A percentile compares a stretch with the other conserved stretches of the same genome.
Evolutionary conservation across 2,329 filamentous ascomycete species (phyloP).

Genomic region (Westerdykella ornata): DNA sequence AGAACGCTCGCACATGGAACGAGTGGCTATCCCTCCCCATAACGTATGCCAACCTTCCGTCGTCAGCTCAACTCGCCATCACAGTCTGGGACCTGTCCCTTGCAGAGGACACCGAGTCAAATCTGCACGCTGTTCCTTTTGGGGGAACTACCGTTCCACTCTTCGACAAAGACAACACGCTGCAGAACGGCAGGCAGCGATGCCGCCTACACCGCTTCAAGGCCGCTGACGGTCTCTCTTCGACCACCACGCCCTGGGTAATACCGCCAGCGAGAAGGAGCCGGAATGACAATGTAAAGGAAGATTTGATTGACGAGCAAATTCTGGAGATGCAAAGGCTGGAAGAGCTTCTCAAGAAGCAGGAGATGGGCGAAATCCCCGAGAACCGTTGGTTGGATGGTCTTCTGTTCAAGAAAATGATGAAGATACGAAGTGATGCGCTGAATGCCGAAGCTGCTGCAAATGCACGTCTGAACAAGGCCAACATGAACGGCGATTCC

Average conservation of each 20-base stretch:
- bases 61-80: slow-evolving; percentile 78
- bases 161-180: slow-evolving; percentile 87
- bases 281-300: slow-evolving; percentile 45
- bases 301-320: slow-evolving; percentile 51
- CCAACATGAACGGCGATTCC: slow-evolving; percentile 19
- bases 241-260: slow-evolving; percentile 67
- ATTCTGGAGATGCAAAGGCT: slow-evolving; percentile 84
- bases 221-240: slow-evolving; percentile 76
- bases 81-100: slow-evolving; percentile 94
- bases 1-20: slow-evolving; percentile 71
- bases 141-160: slow-evolving; percentile 85
- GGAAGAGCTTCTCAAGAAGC: slow-evolving; percentile 88
- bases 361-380: slow-evolving; percentile 94
- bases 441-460: slow-evolving; percentile 30
- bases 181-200: slow-evolving; percentile 88
- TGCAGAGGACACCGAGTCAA: slow-evolving; percentile 60
- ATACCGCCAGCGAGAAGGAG: slow-evolving; percentile 51
- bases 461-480: slow-evolving; percentile 31
- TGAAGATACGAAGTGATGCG: slow-evolving; percentile 53
- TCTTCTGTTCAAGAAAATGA: slow-evolving; percentile 82
- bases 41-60: slow-evolving; percentile 71
- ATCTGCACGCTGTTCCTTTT: slow-evolving; percentile 79
- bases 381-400: slow-evolving; percentile 94
- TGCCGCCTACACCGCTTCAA: slow-evolving; percentile 77
- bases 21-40: slow-evolving; percentile 92